Evolutionary conservation across 1,139 yeast species (phyloP).

Genomic region (Arxiozyma telluris): DNA sequence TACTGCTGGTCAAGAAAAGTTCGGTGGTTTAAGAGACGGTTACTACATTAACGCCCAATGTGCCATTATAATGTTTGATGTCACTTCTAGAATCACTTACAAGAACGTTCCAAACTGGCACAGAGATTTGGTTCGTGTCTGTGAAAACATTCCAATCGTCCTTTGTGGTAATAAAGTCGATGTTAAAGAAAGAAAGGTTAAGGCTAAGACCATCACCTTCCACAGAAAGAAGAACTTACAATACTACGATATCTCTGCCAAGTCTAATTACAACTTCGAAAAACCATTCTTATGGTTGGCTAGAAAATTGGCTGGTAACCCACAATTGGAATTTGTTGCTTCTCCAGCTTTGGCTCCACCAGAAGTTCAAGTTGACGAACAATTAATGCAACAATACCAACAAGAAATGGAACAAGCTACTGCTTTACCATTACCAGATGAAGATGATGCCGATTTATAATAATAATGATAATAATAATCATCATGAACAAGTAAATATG

Average conservation of each 20-base stretch:
- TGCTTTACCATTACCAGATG: slow-evolving; percentile 99
- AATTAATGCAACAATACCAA: slow-evolving; percentile 95
- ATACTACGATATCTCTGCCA: slow-evolving; percentile 98
- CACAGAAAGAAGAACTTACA: slow-evolving; percentile 99
- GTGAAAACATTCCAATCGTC: slow-evolving; percentile 99
- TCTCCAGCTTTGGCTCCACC: slow-evolving; percentile 99
- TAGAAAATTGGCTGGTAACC: slow-evolving; percentile 97
- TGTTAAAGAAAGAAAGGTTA: slow-evolving; percentile 98
- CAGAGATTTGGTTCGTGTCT: slow-evolving; percentile 96
- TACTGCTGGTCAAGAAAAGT: slow-evolving; percentile 99
- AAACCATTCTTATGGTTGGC: slow-evolving; percentile 99
- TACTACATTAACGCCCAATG: slow-evolving; percentile 99
- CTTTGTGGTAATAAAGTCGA: slow-evolving; percentile 99
- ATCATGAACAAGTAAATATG: not conserved
- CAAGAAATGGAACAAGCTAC: slow-evolving; percentile 99
- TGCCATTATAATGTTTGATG: slow-evolving; percentile 99
- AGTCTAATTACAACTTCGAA: slow-evolving; percentile 98
- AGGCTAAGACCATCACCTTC: slow-evolving; percentile 99
- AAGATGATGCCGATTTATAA: slow-evolving; percentile 98
- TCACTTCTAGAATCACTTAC: slow-evolving; percentile 97
- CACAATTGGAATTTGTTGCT: slow-evolving; percentile 95
- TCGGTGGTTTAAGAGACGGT: slow-evolving; percentile 99
- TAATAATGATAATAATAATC: slow-evolving; percentile 2
- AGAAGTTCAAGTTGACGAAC: slow-evolving; percentile 94
- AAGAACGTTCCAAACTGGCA: slow-evolving; percentile 99